Evolutionary conservation across 495 filamentous ascomycete genomes (phyloP), one percentile per base, ranked within the genome.

Genomic region (Trichoderma virens): DNA sequence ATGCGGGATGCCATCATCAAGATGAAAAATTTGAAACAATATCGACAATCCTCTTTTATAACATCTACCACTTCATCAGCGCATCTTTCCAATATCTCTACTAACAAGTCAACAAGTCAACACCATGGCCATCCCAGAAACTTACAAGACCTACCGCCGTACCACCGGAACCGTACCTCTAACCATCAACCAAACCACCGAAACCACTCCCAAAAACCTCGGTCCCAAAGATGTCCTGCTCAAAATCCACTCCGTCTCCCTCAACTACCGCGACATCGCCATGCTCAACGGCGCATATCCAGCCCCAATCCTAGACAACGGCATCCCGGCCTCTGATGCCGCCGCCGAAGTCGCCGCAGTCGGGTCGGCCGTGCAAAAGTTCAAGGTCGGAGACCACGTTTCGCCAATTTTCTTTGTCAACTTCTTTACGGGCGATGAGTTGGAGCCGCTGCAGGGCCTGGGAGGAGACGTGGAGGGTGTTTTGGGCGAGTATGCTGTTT

Each of bases 231-330:
- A 81, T 62, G 69, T 83, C 20, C 63, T 85, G 0, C 72, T 83
- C 69, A 75, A 73, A 64, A 75, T 81, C 31, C 73, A 77, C 41
- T 78, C 79, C 18, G 77, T 79, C 3, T 79, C 76, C 43, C 68
- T 85, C 64, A 85, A 85, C 67, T 80, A 78, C 13, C 71, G 80
- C 7, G 81, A 84, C 67, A 72, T 80, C 0, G 72, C 61, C 54
- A 78, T 78, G 65, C 62, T 72, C 18, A 30, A 73, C 60, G 73
- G 75, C 1, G 63, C 63, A 9, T 77, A 78, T 54, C 71, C 72
- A 2, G 20, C 67, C 7, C 28, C 60, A 0, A 61, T 67, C 1
- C 32, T 63, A 5, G 66, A 70, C 1, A 2, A 62, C 8, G 70
- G 71, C 18, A 69, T 78, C 38, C 64, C 72, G 0, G 31, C 27